These are phyloP conservation scores for Fusarium burgessii DNA, from an alignment of 2,329 filamentous ascomycete genomes.

Conservation along the genomic window DNA sequence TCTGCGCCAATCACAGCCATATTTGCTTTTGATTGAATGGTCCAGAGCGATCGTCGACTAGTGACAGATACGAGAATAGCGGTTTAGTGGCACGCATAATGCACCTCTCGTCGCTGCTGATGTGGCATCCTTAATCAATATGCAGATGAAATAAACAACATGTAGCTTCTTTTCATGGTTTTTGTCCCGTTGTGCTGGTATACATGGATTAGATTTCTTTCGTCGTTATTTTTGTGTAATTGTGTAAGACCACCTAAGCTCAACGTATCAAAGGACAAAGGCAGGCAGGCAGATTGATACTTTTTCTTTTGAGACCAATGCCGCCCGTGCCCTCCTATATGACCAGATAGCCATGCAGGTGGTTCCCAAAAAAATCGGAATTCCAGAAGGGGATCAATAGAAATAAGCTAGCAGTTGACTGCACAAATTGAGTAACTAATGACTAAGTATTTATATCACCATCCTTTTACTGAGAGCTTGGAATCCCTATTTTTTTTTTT, in stretches of 20 bases:
- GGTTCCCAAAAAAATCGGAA: no score
- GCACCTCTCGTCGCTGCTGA: constrained; percentile 17
- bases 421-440: no score
- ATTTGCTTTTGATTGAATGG: constrained; percentile 18
- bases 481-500: no score
- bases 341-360: neutral
- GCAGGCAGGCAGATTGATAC: neutral
- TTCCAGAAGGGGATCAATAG: no score
- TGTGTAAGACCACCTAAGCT: neutral
- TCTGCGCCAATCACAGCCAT: constrained; percentile 5
- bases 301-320: neutral
- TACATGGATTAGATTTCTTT: neutral
- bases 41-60: neutral
- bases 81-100: constrained; percentile 19
- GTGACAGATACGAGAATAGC: constrained; percentile 6
- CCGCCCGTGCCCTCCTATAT: neutral
- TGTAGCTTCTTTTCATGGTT: constrained; percentile 7
- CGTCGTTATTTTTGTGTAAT: neutral
- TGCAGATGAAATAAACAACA: constrained; percentile 5
- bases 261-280: neutral
- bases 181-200: neutral
- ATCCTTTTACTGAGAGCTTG: no score
- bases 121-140: constrained; percentile 12
- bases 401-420: no score
- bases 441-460: no score